These are phyloP conservation scores for Oryza australiensis DNA, from an alignment of 176 grass and related monocot species.

Conservation along the genomic window DNA sequence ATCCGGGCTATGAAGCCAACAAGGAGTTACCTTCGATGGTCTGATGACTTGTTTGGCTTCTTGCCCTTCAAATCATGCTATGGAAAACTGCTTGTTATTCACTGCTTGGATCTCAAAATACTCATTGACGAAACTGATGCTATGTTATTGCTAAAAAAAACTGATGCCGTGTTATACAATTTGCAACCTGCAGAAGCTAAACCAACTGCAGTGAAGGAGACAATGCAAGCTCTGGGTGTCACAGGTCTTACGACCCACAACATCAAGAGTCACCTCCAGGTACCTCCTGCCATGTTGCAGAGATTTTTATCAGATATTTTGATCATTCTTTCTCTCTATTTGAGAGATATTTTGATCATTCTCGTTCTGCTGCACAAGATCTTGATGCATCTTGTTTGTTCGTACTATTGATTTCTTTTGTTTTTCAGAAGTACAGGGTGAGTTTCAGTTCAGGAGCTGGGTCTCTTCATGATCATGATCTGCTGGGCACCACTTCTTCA, in stretches of 20 bases:
- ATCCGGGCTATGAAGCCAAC: conserved; percentile 33
- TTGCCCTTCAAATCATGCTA: conserved; percentile 4
- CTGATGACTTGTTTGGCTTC: conserved; percentile 46
- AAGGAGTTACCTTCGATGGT: conserved; percentile 31
- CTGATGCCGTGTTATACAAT: neutral
- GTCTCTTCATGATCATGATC: neutral
- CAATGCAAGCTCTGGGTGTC: conserved; percentile 53
- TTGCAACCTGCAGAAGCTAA: conserved; percentile 46
- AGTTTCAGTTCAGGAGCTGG: conserved; percentile 5
- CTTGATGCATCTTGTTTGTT: neutral
- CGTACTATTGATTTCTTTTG: neutral
- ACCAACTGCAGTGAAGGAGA: conserved; percentile 41
- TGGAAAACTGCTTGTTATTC: neutral
- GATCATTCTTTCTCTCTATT: neutral
- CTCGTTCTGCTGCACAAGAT: neutral
- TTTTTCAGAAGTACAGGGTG: conserved; percentile 41
- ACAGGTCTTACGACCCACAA: conserved; percentile 32
- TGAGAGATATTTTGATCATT: neutral
- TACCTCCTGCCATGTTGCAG: conserved; percentile 2
- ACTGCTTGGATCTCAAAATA: conserved; percentile 10
- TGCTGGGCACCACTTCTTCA: conserved; percentile 1
- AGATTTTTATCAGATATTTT: conserved; percentile 9
- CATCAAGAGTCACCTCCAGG: conserved; percentile 58
- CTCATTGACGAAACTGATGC: conserved; percentile 14
- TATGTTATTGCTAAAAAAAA: neutral